Percentiles rank a stretch among this genome's conserved stretches.
These are phyloP conservation scores for Naganishia albida DNA, from an alignment of 1,284 basidiomycete genomes.

Conservation along the genomic window DNA sequence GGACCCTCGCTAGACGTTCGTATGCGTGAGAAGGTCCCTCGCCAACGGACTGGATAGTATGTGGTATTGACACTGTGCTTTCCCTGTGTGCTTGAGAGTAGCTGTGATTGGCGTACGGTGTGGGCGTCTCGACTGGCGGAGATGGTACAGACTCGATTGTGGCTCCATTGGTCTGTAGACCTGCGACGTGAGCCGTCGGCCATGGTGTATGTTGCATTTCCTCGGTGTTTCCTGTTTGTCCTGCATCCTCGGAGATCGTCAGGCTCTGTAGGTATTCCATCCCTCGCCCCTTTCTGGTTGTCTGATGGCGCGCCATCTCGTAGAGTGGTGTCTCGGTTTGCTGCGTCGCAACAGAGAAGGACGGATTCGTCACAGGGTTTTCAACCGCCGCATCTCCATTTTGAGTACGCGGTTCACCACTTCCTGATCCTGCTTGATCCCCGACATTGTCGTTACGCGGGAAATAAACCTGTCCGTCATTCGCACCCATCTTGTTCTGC, in stretches of 20 bases:
- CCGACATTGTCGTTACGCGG: not conserved
- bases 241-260: not conserved
- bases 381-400: not conserved
- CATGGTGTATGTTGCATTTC: not conserved
- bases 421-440: not conserved
- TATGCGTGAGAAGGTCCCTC: slow-evolving; percentile 31
- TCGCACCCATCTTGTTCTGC: not conserved
- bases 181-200: not conserved
- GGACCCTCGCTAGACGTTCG: slow-evolving; percentile 6
- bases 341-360: not conserved
- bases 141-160: not conserved
- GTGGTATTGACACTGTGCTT: slow-evolving; percentile 30
- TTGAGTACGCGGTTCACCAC: not conserved
- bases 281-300: slow-evolving; percentile 9
- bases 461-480: not conserved
- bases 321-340: slow-evolving; percentile 2
- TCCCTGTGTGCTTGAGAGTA: slow-evolving; percentile 21
- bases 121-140: not conserved
- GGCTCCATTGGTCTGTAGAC: not conserved
- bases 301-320: not conserved
- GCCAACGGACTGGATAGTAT: slow-evolving; percentile 28
- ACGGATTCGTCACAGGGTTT: not conserved
- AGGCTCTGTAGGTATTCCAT: slow-evolving; percentile 25
- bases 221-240: not conserved
- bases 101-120: slow-evolving; percentile 6